Percentiles rank a stretch among this genome's conserved stretches.
These are phyloP conservation scores for Phytophthora vignae DNA, from an alignment of 352 stramenopile species.

Conservation along the genomic window DNA sequence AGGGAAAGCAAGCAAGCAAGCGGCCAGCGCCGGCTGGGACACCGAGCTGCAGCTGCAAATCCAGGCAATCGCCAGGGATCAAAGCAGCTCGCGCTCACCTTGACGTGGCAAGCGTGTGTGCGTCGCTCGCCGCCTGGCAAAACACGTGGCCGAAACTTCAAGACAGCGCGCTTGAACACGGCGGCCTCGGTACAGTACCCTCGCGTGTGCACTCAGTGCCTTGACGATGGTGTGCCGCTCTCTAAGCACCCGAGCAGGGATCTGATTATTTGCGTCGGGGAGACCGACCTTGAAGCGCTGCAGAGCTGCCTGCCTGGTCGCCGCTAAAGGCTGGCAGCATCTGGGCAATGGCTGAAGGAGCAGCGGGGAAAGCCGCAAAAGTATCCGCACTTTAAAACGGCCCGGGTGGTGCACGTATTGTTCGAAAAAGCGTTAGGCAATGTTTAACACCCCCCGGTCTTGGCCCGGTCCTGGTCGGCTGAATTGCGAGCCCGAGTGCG, in stretches of 20 bases:
- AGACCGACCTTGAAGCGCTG: conserved; percentile 17
- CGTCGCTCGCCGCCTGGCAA: not conserved
- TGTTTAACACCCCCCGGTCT: not conserved
- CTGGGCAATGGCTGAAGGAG: no score
- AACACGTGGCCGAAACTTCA: not conserved
- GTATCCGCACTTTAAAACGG: not conserved
- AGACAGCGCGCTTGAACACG: not conserved
- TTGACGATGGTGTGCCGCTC: conserved; percentile 17
- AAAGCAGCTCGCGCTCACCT: not conserved
- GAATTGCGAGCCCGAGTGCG: not conserved
- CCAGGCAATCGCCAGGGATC: not conserved
- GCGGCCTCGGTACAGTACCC: not conserved
- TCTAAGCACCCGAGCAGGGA: conserved; percentile 12
- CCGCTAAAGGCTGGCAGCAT: no score
- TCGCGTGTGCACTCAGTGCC: conserved; percentile 6
- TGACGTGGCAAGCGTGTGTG: conserved; percentile 14
- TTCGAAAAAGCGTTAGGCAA: conserved; percentile 10
- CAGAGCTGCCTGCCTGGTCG: not conserved
- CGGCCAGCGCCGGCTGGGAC: not conserved
- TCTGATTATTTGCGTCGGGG: conserved; percentile 25
- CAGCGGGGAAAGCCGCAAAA: not conserved
- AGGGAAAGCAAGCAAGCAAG: not conserved
- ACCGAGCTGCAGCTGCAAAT: conserved; percentile 18
- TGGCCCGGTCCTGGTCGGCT: no score
- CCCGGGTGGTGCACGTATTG: not conserved